These are phyloP conservation scores for Ciborinia camelliae DNA, from an alignment of 2,329 filamentous ascomycete species.

Conservation along the genomic window DNA sequence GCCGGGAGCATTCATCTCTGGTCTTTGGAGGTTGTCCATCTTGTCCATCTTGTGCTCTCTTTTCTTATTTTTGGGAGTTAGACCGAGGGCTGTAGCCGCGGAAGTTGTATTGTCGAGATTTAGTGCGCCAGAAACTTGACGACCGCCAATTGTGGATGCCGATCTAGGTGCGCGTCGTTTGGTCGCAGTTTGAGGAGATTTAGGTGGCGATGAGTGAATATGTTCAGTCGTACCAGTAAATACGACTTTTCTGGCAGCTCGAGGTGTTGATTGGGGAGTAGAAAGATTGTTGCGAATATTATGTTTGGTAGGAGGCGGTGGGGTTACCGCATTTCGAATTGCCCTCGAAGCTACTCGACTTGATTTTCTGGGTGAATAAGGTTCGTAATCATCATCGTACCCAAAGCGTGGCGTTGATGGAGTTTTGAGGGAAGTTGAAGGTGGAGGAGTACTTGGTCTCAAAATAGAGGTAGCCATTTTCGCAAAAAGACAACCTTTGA, in stretches of 20 bases:
- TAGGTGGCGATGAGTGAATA: slow-evolving; percentile 24
- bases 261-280: slow-evolving; percentile 24
- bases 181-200: slow-evolving; percentile 32
- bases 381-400: slow-evolving; percentile 65
- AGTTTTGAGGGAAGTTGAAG: slow-evolving; percentile 55
- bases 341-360: slow-evolving; percentile 59
- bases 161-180: slow-evolving; percentile 30
- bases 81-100: slow-evolving; percentile 39
- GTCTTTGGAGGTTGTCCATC: slow-evolving; percentile 27
- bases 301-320: slow-evolving; percentile 46
- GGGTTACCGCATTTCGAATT: slow-evolving; percentile 48
- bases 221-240: slow-evolving; percentile 27
- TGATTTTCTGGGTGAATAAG: slow-evolving; percentile 69
- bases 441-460: slow-evolving; percentile 54
- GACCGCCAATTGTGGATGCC: slow-evolving; percentile 45
- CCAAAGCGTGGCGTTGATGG: slow-evolving; percentile 68
- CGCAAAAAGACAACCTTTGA: slow-evolving; percentile 16
- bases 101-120: slow-evolving; percentile 44
- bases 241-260: slow-evolving; percentile 23
- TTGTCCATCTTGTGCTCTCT: slow-evolving; percentile 29
- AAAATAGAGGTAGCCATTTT: slow-evolving; percentile 38
- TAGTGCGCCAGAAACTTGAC: slow-evolving; percentile 47
- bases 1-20: slow-evolving; percentile 22
- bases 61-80: slow-evolving; percentile 26
- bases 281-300: slow-evolving; percentile 37